Evolutionary conservation across 768 basidiomycete species (phyloP), one percentile per base, ranked within the genome.

Genomic region (Rubroboletus satanas): DNA sequence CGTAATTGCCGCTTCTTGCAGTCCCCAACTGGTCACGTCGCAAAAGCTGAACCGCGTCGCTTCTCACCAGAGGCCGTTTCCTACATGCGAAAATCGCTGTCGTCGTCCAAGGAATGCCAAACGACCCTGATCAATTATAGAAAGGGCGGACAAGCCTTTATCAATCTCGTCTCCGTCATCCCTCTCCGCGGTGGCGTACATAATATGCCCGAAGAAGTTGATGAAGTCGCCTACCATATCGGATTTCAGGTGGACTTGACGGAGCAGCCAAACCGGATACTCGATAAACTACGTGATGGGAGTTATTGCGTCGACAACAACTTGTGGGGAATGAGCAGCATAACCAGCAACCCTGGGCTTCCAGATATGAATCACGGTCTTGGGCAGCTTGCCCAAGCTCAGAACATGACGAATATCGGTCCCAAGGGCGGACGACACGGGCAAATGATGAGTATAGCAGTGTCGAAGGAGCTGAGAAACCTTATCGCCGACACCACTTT

Each of bases 231-330:
- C 9, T 96, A 88, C 67, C 88, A 91, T 63, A 87, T 99, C 48
- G 97, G 97, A 1, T 98, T 99, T 77, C 94, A 99, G 72, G 89
- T 97, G 52, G 93, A 98, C 71, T 76, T 99, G 46, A 84, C 85
- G 17, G 84, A 88, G 63, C 93, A 95, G 73, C 93, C 93, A 3
- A 84, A 84, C 60, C 83, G 83, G 2, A 94, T 97, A 56, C 73
- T 94, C 50, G 81, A 88, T 60, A 90, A 86, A 67, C 78, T 94
- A 50, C 73, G 79, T 18, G 85, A 90, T 61, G 94, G 94, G 17
- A 83, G 80, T 33, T 93, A 93, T 71, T 72, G 84, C 53, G 80
- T 83, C 65, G 82, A 90, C 66, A 84, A 87, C 68, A 71, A 69
- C 28, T 32, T 61, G 8, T 67, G 58, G 63, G 35, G 50, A 28